These are phyloP conservation scores for Plasmodium relictum DNA, from an alignment of 169 alveolate species.

Conservation along the genomic window DNA sequence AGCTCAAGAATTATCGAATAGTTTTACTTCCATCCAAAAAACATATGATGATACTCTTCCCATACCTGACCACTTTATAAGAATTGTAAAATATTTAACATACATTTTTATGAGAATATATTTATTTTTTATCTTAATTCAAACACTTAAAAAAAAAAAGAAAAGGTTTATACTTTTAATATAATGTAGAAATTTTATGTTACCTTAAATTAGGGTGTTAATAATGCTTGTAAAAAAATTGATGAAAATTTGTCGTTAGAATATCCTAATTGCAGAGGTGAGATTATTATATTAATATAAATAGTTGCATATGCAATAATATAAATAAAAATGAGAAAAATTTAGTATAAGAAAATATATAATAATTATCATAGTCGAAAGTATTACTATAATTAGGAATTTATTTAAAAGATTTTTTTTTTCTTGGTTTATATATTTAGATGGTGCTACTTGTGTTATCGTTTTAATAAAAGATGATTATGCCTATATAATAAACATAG, in stretches of 20 bases:
- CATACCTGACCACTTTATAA: slow-evolving; percentile 69
- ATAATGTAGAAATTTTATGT: background rate
- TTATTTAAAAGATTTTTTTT: background rate
- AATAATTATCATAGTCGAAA: background rate
- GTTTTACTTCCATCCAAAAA: slow-evolving; percentile 34
- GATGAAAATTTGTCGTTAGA: slow-evolving; percentile 49
- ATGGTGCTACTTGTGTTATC: slow-evolving; percentile 90
- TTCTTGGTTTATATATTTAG: slow-evolving; percentile 61
- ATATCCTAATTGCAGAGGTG: slow-evolving; percentile 64
- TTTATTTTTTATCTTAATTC: too few relatives aligned
- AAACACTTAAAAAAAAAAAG: too few relatives aligned
- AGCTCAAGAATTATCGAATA: slow-evolving; percentile 65
- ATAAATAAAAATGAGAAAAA: too few relatives aligned
- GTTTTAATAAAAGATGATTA: slow-evolving; percentile 78
- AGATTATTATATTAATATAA: background rate
- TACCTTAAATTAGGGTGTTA: slow-evolving; percentile 38
- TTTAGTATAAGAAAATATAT: background rate
- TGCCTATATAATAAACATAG: slow-evolving; percentile 86
- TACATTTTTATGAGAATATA: slow-evolving; percentile 1
- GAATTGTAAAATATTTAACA: slow-evolving; percentile 31
- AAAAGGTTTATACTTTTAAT: too few relatives aligned
- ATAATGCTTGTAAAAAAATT: slow-evolving; percentile 50
- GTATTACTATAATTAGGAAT: background rate
- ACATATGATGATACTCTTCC: slow-evolving; percentile 68
- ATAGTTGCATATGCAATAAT: background rate